Evolutionary conservation across 257 asterid species (phyloP), one percentile per base, ranked within the genome.

Genomic region (Nicotiana noctiflora): DNA sequence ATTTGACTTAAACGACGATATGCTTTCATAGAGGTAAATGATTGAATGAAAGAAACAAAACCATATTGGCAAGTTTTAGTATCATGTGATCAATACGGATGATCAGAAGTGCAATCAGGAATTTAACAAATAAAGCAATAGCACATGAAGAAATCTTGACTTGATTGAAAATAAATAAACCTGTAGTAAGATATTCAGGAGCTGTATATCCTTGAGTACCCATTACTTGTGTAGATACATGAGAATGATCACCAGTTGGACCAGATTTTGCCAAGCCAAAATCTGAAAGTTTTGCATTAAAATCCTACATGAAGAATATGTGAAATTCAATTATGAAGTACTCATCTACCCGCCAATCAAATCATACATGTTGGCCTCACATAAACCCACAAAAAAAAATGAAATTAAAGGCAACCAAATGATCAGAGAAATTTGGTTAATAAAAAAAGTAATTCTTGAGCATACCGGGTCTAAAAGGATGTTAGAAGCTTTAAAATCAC

Each of bases 401-500:
- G 23, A 10, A 27, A 21, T 3, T 13, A 15, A 55, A 55, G 23
- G 59, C n/a, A 53, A 15, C 13, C 10, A 19, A n/a, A 17, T 19
- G 65, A 59, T 21, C 7, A 59, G 29, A 59, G 40, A 18, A 62
- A 62, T 23, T 32, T 62, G 0, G 18, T 62, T 62, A 1, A 23
- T 7, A 34, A 51, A 67, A 52, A n/a, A 34, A 83, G 12, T 23
- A 44, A 59, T 79, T 79, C n/a, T 17, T n/a, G 79, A 66, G 62
- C 63, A 31, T 79, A 87, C 90, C 83, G 60, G 23, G 65, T 87
- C 90, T 77, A 87, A 76, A 77, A 87, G 88, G 68, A 87, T 83
- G 70, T 87, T 87, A 4, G 90, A 87, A 29, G 90, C 84, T 72
- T 87, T 87, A 80, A 87, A 85, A 76, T 87, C 90, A n/a, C 90